Base-by-base conservation (phyloP, 495 filamentous ascomycete species). In the Penicillium waksmanii region DNA sequence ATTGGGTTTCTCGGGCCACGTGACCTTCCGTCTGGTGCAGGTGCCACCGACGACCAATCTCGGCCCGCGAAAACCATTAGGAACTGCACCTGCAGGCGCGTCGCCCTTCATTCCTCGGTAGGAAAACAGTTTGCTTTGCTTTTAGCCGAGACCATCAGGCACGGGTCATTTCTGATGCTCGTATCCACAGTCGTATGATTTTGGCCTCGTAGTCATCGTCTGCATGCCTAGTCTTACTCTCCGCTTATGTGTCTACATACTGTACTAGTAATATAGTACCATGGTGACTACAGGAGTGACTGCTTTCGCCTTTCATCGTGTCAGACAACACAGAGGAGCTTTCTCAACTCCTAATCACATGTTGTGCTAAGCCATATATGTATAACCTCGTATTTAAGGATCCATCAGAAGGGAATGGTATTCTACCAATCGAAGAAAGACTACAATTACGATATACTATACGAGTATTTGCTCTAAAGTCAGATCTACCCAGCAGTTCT, bases 1-100 rank as follows among this genome's bases (percentile, higher is more conserved):
- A 13, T 2, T 31, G 49, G 38, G 25, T 19, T 25, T 44, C 47
- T 42, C 51, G 55, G 31, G 49, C 27, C 59, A 62, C 53, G 59
- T 62, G 59, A 57, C 19, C 1, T 21, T 23, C 43, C 48, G 8
- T 10, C 18, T 10, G 23, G 3, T 23, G n/a, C 43, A 18, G 9
- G 43, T 13, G 18, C 27, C 27, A 23, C 23, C 4, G 27, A 31
- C 27, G 46, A 23, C 31, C 8, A 48, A n/a, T 48, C 46, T 48
- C 46, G 46, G 46, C 13, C 49, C 33, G 49, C 25, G 49, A 33
- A 36, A 31, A 31, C 27, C 27, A 6, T 31, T 31, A 31, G 47
- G 21, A 50, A 27, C 9, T 27, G 21, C 44, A 19, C 9, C 21
- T 48, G 46, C 46, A 48, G 8, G 46, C 42, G 18, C 15, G 15